A percentile compares a stretch with the other conserved stretches of the same genome.
These are phyloP conservation scores for Achaetomiella virescens DNA, from an alignment of 495 filamentous ascomycete species.

Conservation along the genomic window DNA sequence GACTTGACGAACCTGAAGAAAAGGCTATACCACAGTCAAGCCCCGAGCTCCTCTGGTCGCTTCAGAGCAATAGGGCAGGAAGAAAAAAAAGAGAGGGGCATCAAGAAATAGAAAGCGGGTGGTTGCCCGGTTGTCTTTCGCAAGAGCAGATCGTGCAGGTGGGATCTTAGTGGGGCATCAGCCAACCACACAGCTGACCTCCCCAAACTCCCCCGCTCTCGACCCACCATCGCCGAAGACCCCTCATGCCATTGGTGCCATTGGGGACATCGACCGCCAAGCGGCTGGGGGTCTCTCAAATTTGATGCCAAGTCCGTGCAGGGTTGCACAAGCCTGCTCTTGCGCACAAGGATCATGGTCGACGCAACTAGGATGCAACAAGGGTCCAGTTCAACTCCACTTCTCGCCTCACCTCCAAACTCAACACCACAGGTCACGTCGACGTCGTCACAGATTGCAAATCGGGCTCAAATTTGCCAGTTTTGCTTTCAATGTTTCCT, in stretches of 20 bases:
- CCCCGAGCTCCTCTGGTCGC: not conserved
- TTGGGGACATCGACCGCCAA: not conserved
- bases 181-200: not conserved
- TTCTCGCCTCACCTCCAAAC: no score
- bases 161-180: not conserved
- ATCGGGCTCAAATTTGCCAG: no score
- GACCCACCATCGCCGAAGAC: not conserved
- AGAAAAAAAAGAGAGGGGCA: not conserved
- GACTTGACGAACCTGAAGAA: not conserved
- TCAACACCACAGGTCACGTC: no score
- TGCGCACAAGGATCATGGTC: not conserved
- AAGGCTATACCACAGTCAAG: not conserved
- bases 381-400: not conserved
- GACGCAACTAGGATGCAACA: not conserved
- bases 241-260: not conserved
- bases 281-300: not conserved
- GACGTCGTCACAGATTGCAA: no score
- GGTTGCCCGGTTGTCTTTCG: not conserved
- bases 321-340: conserved; percentile 1
- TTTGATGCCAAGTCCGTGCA: not conserved
- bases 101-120: not conserved
- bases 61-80: not conserved
- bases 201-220: conserved; percentile 1
- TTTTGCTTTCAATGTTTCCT: no score
- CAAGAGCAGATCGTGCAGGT: not conserved